phyloP scores from a whole-genome alignment of 2,329 filamentous ascomycete species.

The Ophiostoma quercus region DNA sequence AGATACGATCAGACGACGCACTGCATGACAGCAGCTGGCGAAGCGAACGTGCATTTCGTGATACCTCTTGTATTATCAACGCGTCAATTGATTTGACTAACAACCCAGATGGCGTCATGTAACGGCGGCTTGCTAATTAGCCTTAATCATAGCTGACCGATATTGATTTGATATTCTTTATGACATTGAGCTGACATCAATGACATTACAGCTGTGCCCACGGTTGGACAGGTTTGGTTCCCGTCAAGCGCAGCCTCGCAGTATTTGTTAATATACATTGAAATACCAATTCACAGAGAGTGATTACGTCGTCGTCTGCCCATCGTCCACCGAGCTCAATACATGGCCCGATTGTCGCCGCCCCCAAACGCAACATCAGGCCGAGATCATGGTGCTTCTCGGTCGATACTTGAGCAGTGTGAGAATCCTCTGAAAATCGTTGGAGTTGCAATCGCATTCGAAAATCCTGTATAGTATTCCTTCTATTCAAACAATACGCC shows the following conservation, averaged over 20 bases:
- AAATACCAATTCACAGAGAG: too few relatives aligned
- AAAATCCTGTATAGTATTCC: too few relatives aligned
- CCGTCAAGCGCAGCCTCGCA: neutral
- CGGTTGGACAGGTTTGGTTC: neutral
- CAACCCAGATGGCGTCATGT: neutral
- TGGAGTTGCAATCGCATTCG: too few relatives aligned
- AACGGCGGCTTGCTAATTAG: neutral
- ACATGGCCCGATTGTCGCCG: conserved; percentile 2
- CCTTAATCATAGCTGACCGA: neutral
- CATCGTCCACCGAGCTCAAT: neutral
- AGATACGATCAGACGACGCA: neutral
- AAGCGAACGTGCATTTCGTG: neutral
- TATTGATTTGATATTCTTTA: neutral
- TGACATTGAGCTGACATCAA: too few relatives aligned
- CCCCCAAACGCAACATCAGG: neutral
- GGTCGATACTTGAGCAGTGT: neutral
- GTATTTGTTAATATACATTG: too few relatives aligned
- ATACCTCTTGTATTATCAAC: neutral
- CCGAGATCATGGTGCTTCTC: neutral
- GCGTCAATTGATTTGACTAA: too few relatives aligned
- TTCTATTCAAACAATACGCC: neutral
- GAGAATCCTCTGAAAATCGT: neutral
- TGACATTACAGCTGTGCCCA: neutral
- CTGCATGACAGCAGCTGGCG: neutral
- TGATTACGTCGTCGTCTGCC: neutral